Percentiles rank a stretch among this genome's conserved stretches.
Evolutionary conservation across 345 rosid genomes (phyloP).

Genomic region (Eucalyptus polybractea): DNA sequence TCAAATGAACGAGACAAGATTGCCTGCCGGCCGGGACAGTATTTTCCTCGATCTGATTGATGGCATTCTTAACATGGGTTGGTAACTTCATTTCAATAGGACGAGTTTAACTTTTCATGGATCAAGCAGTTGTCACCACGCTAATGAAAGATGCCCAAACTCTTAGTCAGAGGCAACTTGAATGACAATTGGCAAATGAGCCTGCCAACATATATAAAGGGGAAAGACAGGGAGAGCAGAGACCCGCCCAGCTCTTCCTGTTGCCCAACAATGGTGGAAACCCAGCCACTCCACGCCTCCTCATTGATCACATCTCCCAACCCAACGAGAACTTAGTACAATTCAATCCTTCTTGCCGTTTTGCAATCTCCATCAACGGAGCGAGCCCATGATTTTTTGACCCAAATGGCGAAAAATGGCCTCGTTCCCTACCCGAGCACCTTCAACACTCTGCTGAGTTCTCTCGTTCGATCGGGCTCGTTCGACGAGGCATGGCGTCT

Average conservation of each 20-base stretch:
- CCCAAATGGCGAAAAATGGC: conserved; percentile 39
- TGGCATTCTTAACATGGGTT: not conserved
- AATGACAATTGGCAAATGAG: not conserved
- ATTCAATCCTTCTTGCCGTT: conserved; percentile 18
- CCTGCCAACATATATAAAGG: not conserved
- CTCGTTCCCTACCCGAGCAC: conserved; percentile 20
- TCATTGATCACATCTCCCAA: conserved; percentile 25
- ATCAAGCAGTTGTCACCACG: not conserved
- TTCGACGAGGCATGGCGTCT: conserved; percentile 32
- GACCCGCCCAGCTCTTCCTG: conserved; percentile 2
- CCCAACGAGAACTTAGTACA: conserved; percentile 10
- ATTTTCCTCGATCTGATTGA: not conserved
- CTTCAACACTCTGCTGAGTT: conserved; percentile 34
- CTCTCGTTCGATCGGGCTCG: conserved; percentile 15
- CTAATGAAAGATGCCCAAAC: not conserved
- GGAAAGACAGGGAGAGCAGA: not conserved
- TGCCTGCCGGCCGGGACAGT: not conserved
- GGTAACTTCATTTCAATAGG: not conserved
- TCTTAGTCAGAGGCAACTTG: not conserved
- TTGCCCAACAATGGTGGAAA: conserved; percentile 34
- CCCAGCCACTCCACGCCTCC: conserved; percentile 34
- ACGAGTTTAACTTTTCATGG: not conserved
- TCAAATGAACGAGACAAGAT: not conserved
- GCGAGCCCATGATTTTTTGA: conserved; percentile 26
- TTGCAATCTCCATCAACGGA: conserved; percentile 28